Percentiles rank a stretch among this genome's conserved stretches.
phyloP scores from a whole-genome alignment of 2,329 filamentous ascomycete species.

The Stagonosporopsis rhizophila region DNA sequence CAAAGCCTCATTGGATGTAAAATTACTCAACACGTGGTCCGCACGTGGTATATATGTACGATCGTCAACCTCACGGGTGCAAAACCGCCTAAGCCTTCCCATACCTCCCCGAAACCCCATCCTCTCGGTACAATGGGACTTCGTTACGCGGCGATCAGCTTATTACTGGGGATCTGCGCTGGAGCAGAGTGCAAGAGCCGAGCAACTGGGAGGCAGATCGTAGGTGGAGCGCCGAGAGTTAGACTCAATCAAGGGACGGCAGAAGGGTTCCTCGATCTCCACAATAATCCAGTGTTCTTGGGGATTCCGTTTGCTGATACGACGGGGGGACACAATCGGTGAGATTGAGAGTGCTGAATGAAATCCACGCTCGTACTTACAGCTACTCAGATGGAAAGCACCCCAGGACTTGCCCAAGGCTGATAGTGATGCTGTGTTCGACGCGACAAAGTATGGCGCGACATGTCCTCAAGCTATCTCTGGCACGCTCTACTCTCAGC shows the following conservation, averaged over 20 bases:
- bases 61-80: constrained; percentile 7
- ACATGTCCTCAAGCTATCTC: constrained; percentile 36
- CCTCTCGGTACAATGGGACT: constrained; percentile 9
- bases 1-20: neutral
- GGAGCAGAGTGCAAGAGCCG: constrained; percentile 19
- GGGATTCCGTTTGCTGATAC: constrained; percentile 37
- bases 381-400: constrained; percentile 26
- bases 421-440: constrained; percentile 19
- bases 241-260: constrained; percentile 25
- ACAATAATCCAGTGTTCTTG: constrained; percentile 32
- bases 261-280: constrained; percentile 27
- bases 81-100: constrained; percentile 3
- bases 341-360: neutral
- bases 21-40: constrained; percentile 6
- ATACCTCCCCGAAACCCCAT: neutral
- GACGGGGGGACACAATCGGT: constrained; percentile 34
- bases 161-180: constrained; percentile 7
- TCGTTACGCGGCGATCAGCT: constrained; percentile 10
- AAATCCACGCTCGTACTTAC: neutral
- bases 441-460: constrained; percentile 31
- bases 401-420: constrained; percentile 23
- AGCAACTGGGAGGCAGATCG: constrained; percentile 14
- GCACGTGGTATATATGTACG: constrained; percentile 15
- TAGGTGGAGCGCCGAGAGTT: constrained; percentile 18
- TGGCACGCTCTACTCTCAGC: constrained; percentile 28